These are phyloP conservation scores for Malassezia sympodialis DNA, from an alignment of 1,284 basidiomycete species.

Conservation along the genomic window DNA sequence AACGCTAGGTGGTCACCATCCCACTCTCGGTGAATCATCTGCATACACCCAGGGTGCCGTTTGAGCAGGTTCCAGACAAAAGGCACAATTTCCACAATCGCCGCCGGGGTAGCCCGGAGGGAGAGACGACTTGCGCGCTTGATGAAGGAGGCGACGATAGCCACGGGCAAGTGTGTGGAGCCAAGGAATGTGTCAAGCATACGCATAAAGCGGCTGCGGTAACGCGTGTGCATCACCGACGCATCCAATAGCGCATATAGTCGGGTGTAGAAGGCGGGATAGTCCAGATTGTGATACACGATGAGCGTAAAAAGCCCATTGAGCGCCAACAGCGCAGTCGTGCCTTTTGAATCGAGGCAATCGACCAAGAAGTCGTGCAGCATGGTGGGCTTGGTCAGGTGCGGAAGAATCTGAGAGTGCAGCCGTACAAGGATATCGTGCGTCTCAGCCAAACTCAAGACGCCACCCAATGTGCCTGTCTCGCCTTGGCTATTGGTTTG, in stretches of 20 bases:
- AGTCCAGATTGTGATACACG: constrained; percentile 86
- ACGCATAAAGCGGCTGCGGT: constrained; percentile 88
- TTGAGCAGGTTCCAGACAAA: constrained; percentile 93
- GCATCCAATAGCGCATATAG: constrained; percentile 69
- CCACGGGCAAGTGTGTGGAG: constrained; percentile 80
- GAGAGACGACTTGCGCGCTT: constrained; percentile 79
- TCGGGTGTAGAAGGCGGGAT: constrained; percentile 88
- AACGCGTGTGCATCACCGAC: constrained; percentile 78
- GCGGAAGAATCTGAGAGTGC: constrained; percentile 73
- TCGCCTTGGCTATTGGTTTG: constrained; percentile 11
- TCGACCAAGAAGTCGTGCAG: constrained; percentile 89
- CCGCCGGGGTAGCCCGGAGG: constrained; percentile 75
- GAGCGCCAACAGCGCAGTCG: constrained; percentile 76
- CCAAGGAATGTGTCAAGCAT: constrained; percentile 79
- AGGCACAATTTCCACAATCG: constrained; percentile 78
- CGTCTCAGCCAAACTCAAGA: constrained; percentile 50
- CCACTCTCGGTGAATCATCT: constrained; percentile 65
- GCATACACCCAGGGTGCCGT: constrained; percentile 78
- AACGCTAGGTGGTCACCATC: constrained; percentile 35
- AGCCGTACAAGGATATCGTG: constrained; percentile 65
- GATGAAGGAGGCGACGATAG: constrained; percentile 82
- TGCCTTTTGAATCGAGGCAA: constrained; percentile 62
- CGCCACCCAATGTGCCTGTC: constrained; percentile 48
- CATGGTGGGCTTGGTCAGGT: constrained; percentile 62
- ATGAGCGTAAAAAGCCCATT: constrained; percentile 87